These are phyloP conservation scores for Sonneratia caseolaris DNA, from an alignment of 345 rosid genomes.

Conservation along the genomic window DNA sequence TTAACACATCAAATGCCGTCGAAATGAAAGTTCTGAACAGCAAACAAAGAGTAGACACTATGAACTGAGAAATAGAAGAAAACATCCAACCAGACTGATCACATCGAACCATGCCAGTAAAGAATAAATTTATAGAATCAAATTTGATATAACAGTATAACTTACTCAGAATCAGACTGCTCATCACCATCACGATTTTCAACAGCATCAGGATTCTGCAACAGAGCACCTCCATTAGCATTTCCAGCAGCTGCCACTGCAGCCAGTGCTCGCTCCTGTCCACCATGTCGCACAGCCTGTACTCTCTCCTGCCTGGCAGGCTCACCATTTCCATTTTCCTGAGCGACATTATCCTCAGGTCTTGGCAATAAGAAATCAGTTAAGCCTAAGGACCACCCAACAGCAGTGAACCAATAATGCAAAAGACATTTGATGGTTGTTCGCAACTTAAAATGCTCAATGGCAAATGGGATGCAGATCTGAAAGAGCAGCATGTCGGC, in stretches of 20 bases:
- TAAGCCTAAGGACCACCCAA: slow-evolving; percentile 89
- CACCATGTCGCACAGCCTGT: slow-evolving; percentile 43
- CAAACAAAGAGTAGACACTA: not conserved
- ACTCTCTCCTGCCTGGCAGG: slow-evolving; percentile 65
- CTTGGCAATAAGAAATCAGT: slow-evolving; percentile 76
- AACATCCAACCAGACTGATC: not conserved
- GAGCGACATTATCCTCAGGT: slow-evolving; percentile 67
- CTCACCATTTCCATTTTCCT: slow-evolving; percentile 65
- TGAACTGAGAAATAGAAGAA: not conserved
- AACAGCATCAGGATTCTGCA: slow-evolving; percentile 26
- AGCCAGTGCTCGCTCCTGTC: slow-evolving; percentile 48
- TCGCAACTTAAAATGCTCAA: slow-evolving; percentile 86
- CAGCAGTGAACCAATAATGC: slow-evolving; percentile 83
- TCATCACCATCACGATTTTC: slow-evolving; percentile 76
- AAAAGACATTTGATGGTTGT: slow-evolving; percentile 83
- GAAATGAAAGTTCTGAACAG: not conserved
- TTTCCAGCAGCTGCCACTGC: slow-evolving; percentile 47
- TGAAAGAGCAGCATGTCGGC: slow-evolving; percentile 97
- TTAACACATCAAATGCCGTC: not conserved
- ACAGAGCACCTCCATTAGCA: slow-evolving; percentile 32
- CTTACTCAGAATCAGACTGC: slow-evolving; percentile 86
- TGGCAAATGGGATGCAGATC: slow-evolving; percentile 95
- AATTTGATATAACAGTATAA: slow-evolving; percentile 10
- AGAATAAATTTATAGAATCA: slow-evolving; percentile 5
- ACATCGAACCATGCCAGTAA: not conserved